Percentiles rank a stretch among this genome's conserved stretches.
Conservation (phyloP, 305 asterid genomes). For the Fraxinus sp. region DNA sequence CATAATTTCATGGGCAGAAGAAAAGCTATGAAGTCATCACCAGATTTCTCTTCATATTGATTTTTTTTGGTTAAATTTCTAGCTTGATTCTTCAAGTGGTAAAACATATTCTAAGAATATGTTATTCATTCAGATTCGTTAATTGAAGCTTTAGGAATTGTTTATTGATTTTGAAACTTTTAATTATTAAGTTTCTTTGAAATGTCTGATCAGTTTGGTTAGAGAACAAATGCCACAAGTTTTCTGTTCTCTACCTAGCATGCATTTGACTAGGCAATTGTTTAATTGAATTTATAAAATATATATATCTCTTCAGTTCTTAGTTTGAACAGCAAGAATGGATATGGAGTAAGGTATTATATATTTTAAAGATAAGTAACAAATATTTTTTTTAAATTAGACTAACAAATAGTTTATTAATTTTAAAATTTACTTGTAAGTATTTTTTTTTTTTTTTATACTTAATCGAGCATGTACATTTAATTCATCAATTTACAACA, state of each 20-base stretch:
- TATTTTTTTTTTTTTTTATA: too few relatives aligned
- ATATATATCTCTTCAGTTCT: neutral
- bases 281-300: neutral
- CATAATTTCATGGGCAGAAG: constrained; percentile 8
- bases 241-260: neutral
- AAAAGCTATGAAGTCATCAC: neutral
- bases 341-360: neutral
- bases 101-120: neutral
- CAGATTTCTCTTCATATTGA: neutral
- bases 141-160: neutral
- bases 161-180: neutral
- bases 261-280: neutral
- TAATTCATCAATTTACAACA: neutral
- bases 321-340: neutral
- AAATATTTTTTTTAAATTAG: neutral
- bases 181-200: neutral
- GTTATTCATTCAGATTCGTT: neutral
- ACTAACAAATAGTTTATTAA: neutral
- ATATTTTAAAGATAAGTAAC: too few relatives aligned
- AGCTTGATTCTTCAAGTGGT: neutral
- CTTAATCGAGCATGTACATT: neutral
- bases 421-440: neutral
- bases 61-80: neutral
- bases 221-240: neutral
- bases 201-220: neutral